A percentile compares a stretch with the other conserved stretches of the same genome.
Conservation (phyloP, 177 flowering plant genomes). For the Vitis hybrid region DNA sequence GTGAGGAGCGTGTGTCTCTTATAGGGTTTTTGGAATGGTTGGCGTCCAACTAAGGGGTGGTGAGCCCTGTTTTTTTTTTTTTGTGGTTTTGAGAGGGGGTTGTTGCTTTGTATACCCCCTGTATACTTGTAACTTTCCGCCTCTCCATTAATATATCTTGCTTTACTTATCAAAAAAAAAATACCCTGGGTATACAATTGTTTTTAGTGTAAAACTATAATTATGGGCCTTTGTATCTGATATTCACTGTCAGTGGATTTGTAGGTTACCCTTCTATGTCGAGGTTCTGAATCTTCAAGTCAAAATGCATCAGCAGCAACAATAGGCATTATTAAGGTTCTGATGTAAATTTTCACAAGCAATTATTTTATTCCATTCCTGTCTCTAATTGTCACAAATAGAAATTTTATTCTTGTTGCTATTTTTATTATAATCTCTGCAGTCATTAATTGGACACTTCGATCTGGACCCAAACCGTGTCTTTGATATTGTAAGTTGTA, state of each 20-base stretch:
- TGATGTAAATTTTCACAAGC: not conserved
- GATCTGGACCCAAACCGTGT: conserved; percentile 99
- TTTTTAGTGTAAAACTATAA: not conserved
- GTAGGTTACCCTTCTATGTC: conserved; percentile 92
- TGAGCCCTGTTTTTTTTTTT: too few relatives aligned
- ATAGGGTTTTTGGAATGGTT: too few relatives aligned
- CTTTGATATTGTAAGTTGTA: conserved; percentile 90
- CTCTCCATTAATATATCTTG: too few relatives aligned
- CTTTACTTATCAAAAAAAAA: too few relatives aligned
- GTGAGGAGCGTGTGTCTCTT: too few relatives aligned
- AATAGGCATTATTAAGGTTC: conserved; percentile 92
- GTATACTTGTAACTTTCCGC: too few relatives aligned
- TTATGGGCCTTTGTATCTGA: conserved; percentile 3
- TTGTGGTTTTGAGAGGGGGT: too few relatives aligned
- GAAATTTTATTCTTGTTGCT: not conserved
- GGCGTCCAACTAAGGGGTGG: too few relatives aligned
- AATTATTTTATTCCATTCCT: not conserved
- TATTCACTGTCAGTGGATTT: conserved; percentile 10
- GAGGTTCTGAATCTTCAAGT: conserved; percentile 49
- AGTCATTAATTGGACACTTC: conserved; percentile 99
- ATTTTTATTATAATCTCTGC: conserved; percentile 28
- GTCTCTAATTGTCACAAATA: not conserved
- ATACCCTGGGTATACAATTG: not conserved
- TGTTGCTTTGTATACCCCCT: too few relatives aligned
- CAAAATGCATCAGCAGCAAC: conserved; percentile 59